phyloP scores from a whole-genome alignment of 768 basidiomycete species.

The Macrolepiota albuminosa region DNA sequence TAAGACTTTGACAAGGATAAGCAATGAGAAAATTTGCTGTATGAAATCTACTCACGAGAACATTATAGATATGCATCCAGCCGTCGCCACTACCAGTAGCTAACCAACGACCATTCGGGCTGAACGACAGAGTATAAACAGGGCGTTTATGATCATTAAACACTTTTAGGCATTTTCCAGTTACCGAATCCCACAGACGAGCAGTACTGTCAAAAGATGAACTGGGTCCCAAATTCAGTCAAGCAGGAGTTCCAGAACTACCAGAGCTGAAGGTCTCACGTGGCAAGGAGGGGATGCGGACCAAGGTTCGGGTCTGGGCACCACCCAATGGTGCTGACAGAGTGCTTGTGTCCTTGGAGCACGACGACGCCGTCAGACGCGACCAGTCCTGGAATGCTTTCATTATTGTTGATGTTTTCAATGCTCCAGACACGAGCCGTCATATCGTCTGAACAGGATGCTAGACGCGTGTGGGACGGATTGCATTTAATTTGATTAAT shows the following conservation, averaged over 20 bases:
- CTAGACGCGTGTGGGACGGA: conserved; percentile 57
- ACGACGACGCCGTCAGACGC: conserved; percentile 34
- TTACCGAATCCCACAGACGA: conserved; percentile 77
- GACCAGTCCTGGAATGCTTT: conserved; percentile 38
- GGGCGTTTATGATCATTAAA: conserved; percentile 69
- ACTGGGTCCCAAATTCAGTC: conserved; percentile 29
- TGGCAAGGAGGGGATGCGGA: conserved; percentile 61
- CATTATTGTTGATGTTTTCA: conserved; percentile 30
- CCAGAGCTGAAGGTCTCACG: conserved; percentile 38
- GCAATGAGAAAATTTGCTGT: not conserved
- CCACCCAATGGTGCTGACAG: conserved; percentile 68
- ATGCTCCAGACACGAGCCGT: conserved; percentile 77
- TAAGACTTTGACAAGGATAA: conserved; percentile 28
- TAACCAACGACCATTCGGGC: conserved; percentile 66
- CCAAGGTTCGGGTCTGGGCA: conserved; percentile 47
- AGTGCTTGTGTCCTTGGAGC: conserved; percentile 60
- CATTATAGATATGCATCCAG: conserved; percentile 65
- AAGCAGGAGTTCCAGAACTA: not conserved
- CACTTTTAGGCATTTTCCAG: conserved; percentile 68
- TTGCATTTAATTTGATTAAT: conserved; percentile 77
- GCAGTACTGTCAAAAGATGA: conserved; percentile 79
- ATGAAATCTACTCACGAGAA: conserved; percentile 42
- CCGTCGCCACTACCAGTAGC: conserved; percentile 82
- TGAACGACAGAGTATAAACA: conserved; percentile 72
- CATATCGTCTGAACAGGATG: conserved; percentile 79